Conservation (phyloP, 257 asterid genomes). For the Lycium ferocissimum region DNA sequence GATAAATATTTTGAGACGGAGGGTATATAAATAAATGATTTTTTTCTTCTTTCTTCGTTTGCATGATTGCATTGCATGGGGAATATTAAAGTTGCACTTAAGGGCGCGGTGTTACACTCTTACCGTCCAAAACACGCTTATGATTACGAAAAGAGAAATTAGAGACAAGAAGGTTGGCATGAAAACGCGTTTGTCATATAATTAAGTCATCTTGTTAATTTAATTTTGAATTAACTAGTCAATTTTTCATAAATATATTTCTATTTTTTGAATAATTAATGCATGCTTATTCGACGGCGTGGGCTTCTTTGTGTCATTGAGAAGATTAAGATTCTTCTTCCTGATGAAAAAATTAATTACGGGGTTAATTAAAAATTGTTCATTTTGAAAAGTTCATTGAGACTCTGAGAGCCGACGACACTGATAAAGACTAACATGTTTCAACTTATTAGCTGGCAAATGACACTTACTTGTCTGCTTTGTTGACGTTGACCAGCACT, state of each 20-base stretch:
- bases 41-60: not conserved
- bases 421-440: not conserved
- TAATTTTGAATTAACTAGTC: not conserved
- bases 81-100: not conserved
- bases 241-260: not conserved
- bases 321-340: not conserved
- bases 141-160: slow-evolving; percentile 8
- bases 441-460: slow-evolving; percentile 27
- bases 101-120: not conserved
- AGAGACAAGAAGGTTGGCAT: not conserved
- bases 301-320: not conserved
- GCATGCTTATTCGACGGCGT: not conserved
- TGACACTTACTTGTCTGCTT: not conserved
- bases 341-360: not conserved
- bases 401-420: not conserved
- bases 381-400: not conserved
- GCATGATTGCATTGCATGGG: slow-evolving; percentile 11
- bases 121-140: not conserved
- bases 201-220: not conserved
- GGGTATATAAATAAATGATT: too few species aligned
- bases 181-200: slow-evolving; percentile 25
- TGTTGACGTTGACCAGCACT: slow-evolving; percentile 25
- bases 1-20: too few species aligned
- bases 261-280: not conserved
- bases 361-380: not conserved